A percentile compares a stretch with the other conserved stretches of the same genome.
Evolutionary conservation across 2,329 filamentous ascomycete species (phyloP).

Genomic region (Herpomyces periplanetae): DNA sequence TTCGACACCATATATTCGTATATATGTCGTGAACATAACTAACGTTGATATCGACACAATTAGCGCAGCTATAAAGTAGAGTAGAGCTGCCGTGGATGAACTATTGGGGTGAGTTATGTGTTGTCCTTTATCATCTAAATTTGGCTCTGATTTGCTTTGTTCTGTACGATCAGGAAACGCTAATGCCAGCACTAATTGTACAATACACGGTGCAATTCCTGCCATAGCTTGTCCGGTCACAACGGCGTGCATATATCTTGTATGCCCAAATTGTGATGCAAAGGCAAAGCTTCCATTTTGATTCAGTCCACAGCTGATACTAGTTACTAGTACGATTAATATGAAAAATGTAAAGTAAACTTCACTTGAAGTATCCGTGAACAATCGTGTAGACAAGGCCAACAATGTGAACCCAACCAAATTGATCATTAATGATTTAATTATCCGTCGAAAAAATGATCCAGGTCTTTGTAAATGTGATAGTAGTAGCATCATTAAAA

Average conservation of each 20-base stretch:
- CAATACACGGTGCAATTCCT: constrained; percentile 51
- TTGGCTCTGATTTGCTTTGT: constrained; percentile 8
- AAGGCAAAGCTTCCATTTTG: constrained; percentile 88
- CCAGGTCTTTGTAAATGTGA: constrained; percentile 41
- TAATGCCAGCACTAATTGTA: constrained; percentile 27
- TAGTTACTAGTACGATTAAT: constrained; percentile 35
- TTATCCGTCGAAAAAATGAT: constrained; percentile 59
- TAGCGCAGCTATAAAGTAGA: constrained; percentile 67
- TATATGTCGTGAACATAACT: constrained; percentile 30
- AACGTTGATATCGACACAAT: constrained; percentile 27
- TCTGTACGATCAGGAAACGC: constrained; percentile 22
- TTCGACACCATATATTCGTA: no score
- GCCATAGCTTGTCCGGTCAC: constrained; percentile 82
- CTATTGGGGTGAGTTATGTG: constrained; percentile 7
- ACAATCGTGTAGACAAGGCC: constrained; percentile 32
- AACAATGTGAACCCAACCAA: constrained; percentile 34
- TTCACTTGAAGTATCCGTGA: constrained; percentile 18
- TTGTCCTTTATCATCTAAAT: constrained; percentile 3
- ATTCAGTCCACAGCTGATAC: constrained; percentile 40
- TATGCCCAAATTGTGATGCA: constrained; percentile 40
- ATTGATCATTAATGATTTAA: constrained; percentile 32
- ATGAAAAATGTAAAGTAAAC: constrained; percentile 48
- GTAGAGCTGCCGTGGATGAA: constrained; percentile 30
- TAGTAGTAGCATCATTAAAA: constrained; percentile 32
- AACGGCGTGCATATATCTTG: constrained; percentile 74